Evolutionary conservation across 83 land plant genomes (phyloP).

Genomic region (Thuja plicata): DNA sequence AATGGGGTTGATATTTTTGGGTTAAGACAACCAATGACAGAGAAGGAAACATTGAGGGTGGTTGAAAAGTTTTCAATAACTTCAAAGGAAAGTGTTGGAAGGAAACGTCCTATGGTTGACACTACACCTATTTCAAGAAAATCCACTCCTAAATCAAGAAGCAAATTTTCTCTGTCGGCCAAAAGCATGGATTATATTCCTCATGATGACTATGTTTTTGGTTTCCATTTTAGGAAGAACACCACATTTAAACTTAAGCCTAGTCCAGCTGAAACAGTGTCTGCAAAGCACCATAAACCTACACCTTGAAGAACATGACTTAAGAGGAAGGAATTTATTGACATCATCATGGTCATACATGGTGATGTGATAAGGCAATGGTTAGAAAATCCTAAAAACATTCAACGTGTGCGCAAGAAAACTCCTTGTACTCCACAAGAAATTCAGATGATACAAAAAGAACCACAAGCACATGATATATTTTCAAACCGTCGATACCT

Average conservation of each 20-base stretch:
- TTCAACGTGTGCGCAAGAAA: conserved; percentile 86
- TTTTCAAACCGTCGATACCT: conserved; percentile 67
- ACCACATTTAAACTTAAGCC: conserved; percentile 58
- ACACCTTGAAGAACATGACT: conserved; percentile 34
- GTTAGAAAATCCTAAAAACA: conserved; percentile 74
- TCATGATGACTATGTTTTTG: conserved; percentile 71
- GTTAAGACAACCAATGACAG: neutral
- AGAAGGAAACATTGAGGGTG: conserved; percentile 8
- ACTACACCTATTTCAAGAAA: conserved; percentile 38
- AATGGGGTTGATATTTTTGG: neutral
- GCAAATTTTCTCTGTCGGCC: conserved; percentile 13
- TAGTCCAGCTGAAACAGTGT: conserved; percentile 39
- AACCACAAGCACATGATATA: conserved; percentile 62
- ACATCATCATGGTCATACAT: conserved; percentile 78
- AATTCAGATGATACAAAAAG: conserved; percentile 69
- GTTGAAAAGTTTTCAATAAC: conserved; percentile 14
- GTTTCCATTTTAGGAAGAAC: conserved; percentile 77
- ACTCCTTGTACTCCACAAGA: conserved; percentile 89
- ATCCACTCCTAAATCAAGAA: conserved; percentile 32
- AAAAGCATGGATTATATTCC: conserved; percentile 50
- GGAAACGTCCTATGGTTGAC: conserved; percentile 41
- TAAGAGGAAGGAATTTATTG: conserved; percentile 80
- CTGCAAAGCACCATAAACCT: conserved; percentile 42
- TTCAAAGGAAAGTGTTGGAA: conserved; percentile 16
- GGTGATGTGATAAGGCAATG: conserved; percentile 89